Evolutionary conservation across 2,329 filamentous ascomycete species (phyloP), one percentile per base, ranked within the genome.

Genomic region (Aspergillus bombycis): DNA sequence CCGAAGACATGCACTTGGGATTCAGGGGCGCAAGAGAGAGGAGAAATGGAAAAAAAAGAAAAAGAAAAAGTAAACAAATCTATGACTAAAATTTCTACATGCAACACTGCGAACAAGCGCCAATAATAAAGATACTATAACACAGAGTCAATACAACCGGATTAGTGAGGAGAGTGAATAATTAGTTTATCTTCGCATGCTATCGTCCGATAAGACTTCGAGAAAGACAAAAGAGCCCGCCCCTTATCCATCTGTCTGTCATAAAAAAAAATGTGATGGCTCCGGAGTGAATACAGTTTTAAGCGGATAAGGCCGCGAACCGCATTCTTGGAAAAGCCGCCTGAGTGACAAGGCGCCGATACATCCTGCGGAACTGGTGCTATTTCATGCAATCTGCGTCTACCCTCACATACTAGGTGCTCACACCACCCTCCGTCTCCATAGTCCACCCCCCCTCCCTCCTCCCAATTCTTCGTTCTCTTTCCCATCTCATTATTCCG

Each of bases 311-410:
- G 45, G 48, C 55, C 55, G 50, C 54, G 60, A 62, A 58, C 60
- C 55, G 36, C 48, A 32, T 45, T 50, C 52, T 56, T 54, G 60
- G 60, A 46, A 56, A 61, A 56, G 36, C 55, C 30, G 53, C 60
- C 60, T 53, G 32, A 38, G 23, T 12, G n/a, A 55, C 56, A 45
- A 58, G 41, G 45, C 32, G n/a, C 41, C 16, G 52, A 55, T n/a
- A 36, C 19, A 34, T 19, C 23, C 10, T n/a, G 50, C 12, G 50
- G 45, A 48, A 28, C 11, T 48, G 3, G 23, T 9, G 23, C 23
- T 32, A 53, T 7, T 52, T 19, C 52, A 54, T 54, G 52, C 52
- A 54, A 53, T 5, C 16, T 53, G 30, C n/a, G 52, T 21, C 21
- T n/a, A 26, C n/a, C 2, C 32, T 16, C 50, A 19, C 30, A 54